Base-by-base conservation (phyloP, 768 basidiomycete genomes). In the Termitomyces sp. region DNA sequence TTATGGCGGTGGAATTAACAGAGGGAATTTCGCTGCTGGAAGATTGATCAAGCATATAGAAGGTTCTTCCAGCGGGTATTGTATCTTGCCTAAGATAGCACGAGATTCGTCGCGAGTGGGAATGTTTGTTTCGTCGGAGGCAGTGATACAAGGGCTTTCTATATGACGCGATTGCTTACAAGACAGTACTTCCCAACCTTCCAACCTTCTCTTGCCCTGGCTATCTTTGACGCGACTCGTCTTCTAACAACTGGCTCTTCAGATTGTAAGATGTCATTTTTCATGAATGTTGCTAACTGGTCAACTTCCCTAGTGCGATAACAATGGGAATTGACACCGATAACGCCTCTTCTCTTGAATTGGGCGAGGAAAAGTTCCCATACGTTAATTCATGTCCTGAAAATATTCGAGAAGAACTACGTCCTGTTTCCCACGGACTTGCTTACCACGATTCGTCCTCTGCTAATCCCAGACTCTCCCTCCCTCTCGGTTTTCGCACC, bases 401-500 rank as follows among this genome's bases (percentile, higher is more conserved):
- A 46, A 13, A 32, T 32, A 3, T 33, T 22, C 12, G 32, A 32
- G 31, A 33, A 32, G 31, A 33, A 33, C 18, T 45, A 18, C 11
- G 18, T 12, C 7, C 29, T 32, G 44, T 45, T n/a, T 7, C 44
- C n/a, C 18, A 27, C 7, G 46, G 18, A 45, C 18, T 7, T 45
- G 29, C 31, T 7, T n/a, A 18, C 20, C 45, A 33, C 7, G 45
- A 46, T 3, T 46, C 45, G 1, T 15, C 7, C 13, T 46, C 45
- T 16, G 13, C 31, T 27, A 22, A 42, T 22, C 41, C 38, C 2
- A 41, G 50, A 23, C 33, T 33, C 27, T 51, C 57, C 7, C 32
- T 50, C 11, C 54, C 58, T 5, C 53, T 56, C 9, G 46, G 51
- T 38, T 59, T 59, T 9, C 58, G 47, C 41, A 59, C 58, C 18